Base-by-base conservation (phyloP, 352 stramenopile genomes). In the Plasmopara muralis region DNA sequence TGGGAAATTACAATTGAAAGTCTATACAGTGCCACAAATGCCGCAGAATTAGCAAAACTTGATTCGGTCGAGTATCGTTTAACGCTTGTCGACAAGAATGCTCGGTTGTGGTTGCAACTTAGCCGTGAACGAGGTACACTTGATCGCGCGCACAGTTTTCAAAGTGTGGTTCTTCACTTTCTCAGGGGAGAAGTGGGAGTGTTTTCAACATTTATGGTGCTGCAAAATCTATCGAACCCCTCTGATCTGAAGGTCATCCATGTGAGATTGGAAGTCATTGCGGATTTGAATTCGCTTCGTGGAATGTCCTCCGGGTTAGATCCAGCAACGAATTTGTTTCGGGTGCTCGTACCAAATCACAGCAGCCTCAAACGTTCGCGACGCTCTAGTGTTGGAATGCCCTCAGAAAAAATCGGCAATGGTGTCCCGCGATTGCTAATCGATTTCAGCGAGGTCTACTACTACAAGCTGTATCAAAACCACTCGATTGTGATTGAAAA, bases 401-500 rank as follows among this genome's bases (percentile, higher is more conserved):
- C 54, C 5, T 54, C 68, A 48, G 61, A 70, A 50, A 53, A 38
- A 15, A 46, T 31, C 5, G 29, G 37, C 18, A 38, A 55, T 16
- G 55, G 60, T 62, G 41, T 34, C 18, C 50, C 55, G 56, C 58
- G 68, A 30, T 59, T 92, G 8, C 67, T 83, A 42, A 86, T 94
- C 31, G 83, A 94, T 53, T 91, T 86, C 63, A 85, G 76, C 25
- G 81, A 94, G 44, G 79, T 94, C 3, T 94, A 89, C 54, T 94
- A 92, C 48, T 71, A 92, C 74, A 92, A 94, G 53, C 55, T 92
- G 4, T 94, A 94, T 47, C 83, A 92, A 53, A 94, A 94, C 45
- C 83, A 94, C 67, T 94, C 83, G 30, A 88, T 94, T 31, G 76
- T 94, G 59, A 83, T 94, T 15, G 83, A 94, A 50, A 94, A 94